These are phyloP conservation scores for Nemania sp. DNA, from an alignment of 2,329 filamentous ascomycete species.

Conservation along the genomic window DNA sequence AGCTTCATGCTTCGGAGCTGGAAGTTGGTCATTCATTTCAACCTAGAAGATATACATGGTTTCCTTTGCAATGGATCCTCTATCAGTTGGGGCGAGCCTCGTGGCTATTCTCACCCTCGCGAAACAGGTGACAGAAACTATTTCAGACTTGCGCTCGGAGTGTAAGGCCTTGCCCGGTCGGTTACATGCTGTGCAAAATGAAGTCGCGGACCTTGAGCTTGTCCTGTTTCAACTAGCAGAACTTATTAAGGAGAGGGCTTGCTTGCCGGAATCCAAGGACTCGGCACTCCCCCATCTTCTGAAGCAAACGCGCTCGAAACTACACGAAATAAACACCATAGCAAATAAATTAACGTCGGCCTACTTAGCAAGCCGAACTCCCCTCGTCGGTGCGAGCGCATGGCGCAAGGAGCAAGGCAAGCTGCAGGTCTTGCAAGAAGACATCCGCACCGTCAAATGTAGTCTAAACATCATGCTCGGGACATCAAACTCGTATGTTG, in stretches of 20 bases:
- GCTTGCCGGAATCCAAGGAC: background rate
- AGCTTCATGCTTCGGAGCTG: background rate
- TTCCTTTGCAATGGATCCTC: conserved; percentile 7
- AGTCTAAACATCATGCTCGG: conserved; percentile 38
- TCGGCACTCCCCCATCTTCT: conserved; percentile 31
- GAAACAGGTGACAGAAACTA: conserved; percentile 29
- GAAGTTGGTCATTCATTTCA: no score
- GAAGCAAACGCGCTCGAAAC: conserved; percentile 32
- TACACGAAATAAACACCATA: conserved; percentile 33
- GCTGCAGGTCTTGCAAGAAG: conserved; percentile 34
- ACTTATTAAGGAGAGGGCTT: conserved; percentile 28
- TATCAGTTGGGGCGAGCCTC: conserved; percentile 34
- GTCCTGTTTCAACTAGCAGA: conserved; percentile 35
- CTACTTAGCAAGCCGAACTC: conserved; percentile 21
- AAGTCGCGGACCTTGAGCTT: conserved; percentile 37
- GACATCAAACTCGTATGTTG: conserved; percentile 35
- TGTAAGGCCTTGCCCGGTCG: conserved; percentile 36
- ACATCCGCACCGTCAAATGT: conserved; percentile 34
- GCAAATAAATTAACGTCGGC: conserved; percentile 24
- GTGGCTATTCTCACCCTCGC: conserved; percentile 33
- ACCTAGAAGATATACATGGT: no score
- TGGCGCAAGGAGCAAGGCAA: conserved; percentile 32
- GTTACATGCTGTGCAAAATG: conserved; percentile 37
- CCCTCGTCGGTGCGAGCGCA: conserved; percentile 17
- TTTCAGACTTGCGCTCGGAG: conserved; percentile 32